These are phyloP conservation scores for Aspergillus novofumigatus DNA, from an alignment of 2,329 filamentous ascomycete species.

Conservation along the genomic window DNA sequence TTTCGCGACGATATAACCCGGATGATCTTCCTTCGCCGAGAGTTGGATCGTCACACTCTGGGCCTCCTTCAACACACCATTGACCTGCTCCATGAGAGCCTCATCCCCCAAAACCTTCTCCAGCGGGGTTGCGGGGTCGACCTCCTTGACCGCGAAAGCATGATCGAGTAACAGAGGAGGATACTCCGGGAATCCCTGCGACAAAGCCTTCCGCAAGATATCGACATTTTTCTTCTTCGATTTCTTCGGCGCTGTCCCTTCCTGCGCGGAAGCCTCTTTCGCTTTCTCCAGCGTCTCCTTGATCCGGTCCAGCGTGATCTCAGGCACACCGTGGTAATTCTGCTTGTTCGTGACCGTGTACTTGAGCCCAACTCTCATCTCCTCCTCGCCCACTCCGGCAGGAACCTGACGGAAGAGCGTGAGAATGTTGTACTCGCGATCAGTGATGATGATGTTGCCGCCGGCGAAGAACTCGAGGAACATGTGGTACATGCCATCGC, in stretches of 20 bases:
- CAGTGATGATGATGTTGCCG: constrained; percentile 90
- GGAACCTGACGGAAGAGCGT: constrained; percentile 74
- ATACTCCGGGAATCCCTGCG: constrained; percentile 79
- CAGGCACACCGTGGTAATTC: constrained; percentile 73
- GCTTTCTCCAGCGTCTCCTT: constrained; percentile 64
- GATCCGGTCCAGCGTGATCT: constrained; percentile 69
- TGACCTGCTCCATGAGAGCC: constrained; percentile 59
- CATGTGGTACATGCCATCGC: constrained; percentile 80
- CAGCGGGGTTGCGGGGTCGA: constrained; percentile 65
- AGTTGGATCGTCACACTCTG: constrained; percentile 66
- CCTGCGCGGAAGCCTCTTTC: constrained; percentile 39
- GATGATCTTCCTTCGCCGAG: constrained; percentile 60
- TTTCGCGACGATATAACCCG: constrained; percentile 86
- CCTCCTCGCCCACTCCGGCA: constrained; percentile 78
- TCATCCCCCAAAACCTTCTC: constrained; percentile 67
- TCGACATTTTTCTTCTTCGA: constrained; percentile 72
- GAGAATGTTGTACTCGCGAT: constrained; percentile 76
- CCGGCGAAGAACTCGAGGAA: constrained; percentile 96
- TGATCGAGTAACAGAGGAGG: constrained; percentile 87
- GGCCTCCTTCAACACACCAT: constrained; percentile 66
- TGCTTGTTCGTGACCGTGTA: constrained; percentile 81
- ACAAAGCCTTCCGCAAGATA: constrained; percentile 73
- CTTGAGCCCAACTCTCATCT: constrained; percentile 68
- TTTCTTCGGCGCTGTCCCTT: constrained; percentile 53
- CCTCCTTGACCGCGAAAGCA: constrained; percentile 64